phyloP scores from a whole-genome alignment of 139 green algal species.

The Marvania coccoides region DNA sequence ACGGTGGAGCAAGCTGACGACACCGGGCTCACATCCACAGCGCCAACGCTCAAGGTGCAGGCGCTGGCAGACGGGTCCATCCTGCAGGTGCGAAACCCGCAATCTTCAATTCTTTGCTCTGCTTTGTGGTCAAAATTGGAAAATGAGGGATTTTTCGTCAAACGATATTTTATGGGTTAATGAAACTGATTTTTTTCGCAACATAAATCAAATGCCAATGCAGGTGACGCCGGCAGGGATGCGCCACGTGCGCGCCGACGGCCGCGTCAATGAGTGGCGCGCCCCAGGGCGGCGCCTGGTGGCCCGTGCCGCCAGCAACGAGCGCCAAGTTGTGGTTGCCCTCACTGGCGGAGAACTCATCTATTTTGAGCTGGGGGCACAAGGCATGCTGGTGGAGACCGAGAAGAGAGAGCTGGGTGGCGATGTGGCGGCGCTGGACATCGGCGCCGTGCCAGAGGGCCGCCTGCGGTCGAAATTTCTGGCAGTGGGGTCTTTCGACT shows the following conservation, averaged over 20 bases:
- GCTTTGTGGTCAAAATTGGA: background rate
- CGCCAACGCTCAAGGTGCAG: conserved; percentile 68
- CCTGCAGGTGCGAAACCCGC: conserved; percentile 74
- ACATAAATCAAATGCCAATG: no score
- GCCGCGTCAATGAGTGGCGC: conserved; percentile 95
- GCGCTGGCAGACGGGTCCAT: conserved; percentile 88
- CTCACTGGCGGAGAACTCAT: conserved; percentile 86
- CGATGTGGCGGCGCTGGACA: conserved; percentile 80
- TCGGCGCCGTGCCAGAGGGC: conserved; percentile 75
- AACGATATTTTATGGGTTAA: no score
- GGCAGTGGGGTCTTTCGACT: conserved; percentile 71
- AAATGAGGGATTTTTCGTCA: background rate
- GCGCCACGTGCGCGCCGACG: conserved; percentile 84
- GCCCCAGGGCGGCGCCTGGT: conserved; percentile 70
- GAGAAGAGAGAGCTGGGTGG: conserved; percentile 89
- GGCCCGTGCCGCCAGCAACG: conserved; percentile 60
- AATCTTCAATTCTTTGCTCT: no score
- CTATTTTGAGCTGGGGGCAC: conserved; percentile 93
- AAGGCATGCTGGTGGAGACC: conserved; percentile 81
- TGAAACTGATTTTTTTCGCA: no score
- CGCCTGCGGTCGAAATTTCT: conserved; percentile 73
- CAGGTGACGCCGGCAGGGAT: conserved; percentile 85
- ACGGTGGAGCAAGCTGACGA: conserved; percentile 96
- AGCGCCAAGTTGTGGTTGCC: conserved; percentile 74
- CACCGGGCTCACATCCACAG: conserved; percentile 82